These are phyloP conservation scores for Acanthochlamys bracteata DNA, from an alignment of 106 monocot species.

Conservation along the genomic window DNA sequence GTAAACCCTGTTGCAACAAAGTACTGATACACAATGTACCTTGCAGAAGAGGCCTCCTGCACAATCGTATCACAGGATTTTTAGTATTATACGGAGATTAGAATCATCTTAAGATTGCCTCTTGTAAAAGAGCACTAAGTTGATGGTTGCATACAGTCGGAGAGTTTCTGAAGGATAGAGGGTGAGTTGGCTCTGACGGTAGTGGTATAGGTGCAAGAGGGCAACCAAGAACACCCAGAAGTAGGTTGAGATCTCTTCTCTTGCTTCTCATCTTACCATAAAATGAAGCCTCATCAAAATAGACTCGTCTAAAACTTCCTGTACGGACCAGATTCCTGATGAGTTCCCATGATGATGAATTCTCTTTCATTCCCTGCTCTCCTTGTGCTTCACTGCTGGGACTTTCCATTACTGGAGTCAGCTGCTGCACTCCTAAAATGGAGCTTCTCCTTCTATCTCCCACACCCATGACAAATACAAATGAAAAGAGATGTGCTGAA, in stretches of 20 bases:
- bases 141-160: slow-evolving; percentile 24
- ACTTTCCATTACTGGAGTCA: slow-evolving; percentile 47
- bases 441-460: slow-evolving; percentile 16
- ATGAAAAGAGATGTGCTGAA: not conserved
- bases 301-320: slow-evolving; percentile 13
- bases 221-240: slow-evolving; percentile 45
- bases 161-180: slow-evolving; percentile 15
- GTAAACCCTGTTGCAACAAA: slow-evolving; percentile 43
- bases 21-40: slow-evolving; percentile 63
- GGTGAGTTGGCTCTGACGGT: not conserved
- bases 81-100: no score
- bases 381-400: slow-evolving; percentile 22
- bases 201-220: slow-evolving; percentile 45
- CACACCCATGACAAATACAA: slow-evolving; percentile 11
- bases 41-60: slow-evolving; percentile 38
- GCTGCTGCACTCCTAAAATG: slow-evolving; percentile 19
- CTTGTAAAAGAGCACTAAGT: no score
- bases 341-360: slow-evolving; percentile 23
- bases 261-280: slow-evolving; percentile 2
- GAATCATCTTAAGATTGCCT: no score
- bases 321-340: slow-evolving; percentile 30
- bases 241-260: slow-evolving; percentile 25
- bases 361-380: slow-evolving; percentile 32
- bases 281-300: not conserved
- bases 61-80: no score